Evolutionary conservation across 345 rosid genomes (phyloP).

Genomic region (Gossypium anomalum): DNA sequence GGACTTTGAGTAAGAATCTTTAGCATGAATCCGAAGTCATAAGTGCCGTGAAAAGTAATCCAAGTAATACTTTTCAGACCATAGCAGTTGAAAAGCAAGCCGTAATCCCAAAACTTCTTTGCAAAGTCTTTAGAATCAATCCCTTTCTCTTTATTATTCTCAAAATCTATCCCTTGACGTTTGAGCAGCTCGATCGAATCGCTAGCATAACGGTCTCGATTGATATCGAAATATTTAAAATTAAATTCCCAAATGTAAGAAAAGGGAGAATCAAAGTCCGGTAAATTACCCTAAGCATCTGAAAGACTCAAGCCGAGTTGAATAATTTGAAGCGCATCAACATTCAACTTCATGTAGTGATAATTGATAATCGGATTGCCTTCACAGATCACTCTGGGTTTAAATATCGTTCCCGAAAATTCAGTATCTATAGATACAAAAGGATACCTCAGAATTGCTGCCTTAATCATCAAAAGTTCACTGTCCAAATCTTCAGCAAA

Average conservation of each 20-base stretch:
- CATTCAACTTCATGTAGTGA: neutral
- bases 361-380: neutral
- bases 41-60: neutral
- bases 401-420: neutral
- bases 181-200: neutral
- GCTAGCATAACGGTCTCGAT: neutral
- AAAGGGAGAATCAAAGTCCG: neutral
- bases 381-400: neutral
- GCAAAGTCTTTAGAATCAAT: neutral
- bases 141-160: neutral
- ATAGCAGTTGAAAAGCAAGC: neutral
- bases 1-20: neutral
- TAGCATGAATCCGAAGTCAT: neutral
- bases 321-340: neutral
- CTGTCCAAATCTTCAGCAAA: neutral
- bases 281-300: neutral
- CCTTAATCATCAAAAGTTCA: neutral
- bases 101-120: neutral
- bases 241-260: conserved; percentile 11
- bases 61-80: neutral
- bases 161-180: conserved; percentile 9
- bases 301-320: conserved; percentile 10
- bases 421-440: neutral
- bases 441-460: neutral
- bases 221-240: neutral